phyloP scores from a whole-genome alignment of 192 early-diverging fungal genomes.

The Podila clonocystis region DNA sequence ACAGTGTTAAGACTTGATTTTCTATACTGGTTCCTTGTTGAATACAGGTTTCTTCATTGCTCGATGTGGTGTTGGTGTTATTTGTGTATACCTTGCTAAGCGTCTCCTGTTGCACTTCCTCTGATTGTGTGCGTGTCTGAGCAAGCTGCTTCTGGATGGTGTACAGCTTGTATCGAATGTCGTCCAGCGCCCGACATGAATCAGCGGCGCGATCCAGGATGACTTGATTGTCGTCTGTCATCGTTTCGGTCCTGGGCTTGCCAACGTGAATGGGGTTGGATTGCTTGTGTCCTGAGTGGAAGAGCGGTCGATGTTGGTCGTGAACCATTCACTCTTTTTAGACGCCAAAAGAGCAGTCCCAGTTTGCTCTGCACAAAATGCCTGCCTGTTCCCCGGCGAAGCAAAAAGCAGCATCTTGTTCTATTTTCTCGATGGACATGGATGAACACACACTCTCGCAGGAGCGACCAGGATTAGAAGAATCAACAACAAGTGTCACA shows the following conservation, averaged over 20 bases:
- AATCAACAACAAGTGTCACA: too few species aligned
- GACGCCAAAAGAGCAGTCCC: too few species aligned
- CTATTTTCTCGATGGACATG: too few species aligned
- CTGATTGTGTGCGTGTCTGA: not conserved
- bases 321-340: too few species aligned
- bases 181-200: slow-evolving; percentile 30
- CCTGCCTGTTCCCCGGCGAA: too few species aligned
- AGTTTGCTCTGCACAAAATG: too few species aligned
- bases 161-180: slow-evolving; percentile 22
- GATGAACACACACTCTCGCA: too few species aligned
- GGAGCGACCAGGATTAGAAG: too few species aligned
- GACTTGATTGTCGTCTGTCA: slow-evolving; percentile 26
- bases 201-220: slow-evolving; percentile 39
- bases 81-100: not conserved
- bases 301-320: not conserved
- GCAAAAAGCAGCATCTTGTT: too few species aligned
- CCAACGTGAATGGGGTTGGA: not conserved
- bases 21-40: too few species aligned
- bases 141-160: slow-evolving; percentile 30
- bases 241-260: not conserved
- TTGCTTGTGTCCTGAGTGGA: not conserved
- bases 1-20: too few species aligned
- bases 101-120: not conserved
- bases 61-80: not conserved
- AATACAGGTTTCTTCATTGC: too few species aligned